phyloP scores from a whole-genome alignment of 2,329 filamentous ascomycete genomes.

The Fusarium agapanthi region DNA sequence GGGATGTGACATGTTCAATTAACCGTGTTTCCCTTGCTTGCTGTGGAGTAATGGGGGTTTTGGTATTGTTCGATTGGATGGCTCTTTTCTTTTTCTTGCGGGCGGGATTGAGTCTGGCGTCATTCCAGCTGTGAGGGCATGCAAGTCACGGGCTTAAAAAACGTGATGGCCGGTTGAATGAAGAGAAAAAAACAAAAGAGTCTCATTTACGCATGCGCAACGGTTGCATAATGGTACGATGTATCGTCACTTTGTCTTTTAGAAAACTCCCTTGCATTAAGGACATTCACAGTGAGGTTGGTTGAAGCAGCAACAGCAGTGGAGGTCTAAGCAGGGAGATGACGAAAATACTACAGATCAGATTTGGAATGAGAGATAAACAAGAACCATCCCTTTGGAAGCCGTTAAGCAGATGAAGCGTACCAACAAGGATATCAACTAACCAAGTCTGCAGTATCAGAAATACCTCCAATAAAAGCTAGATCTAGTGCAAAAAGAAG shows the following conservation, averaged over 20 bases:
- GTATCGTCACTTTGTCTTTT: background rate
- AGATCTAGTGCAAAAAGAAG: too few species aligned
- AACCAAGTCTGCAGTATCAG: too few species aligned
- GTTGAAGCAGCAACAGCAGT: background rate
- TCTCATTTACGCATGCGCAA: constrained; percentile 3
- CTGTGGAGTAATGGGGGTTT: background rate
- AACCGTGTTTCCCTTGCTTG: background rate
- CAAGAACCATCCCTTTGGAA: too few species aligned
- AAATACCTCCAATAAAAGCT: too few species aligned
- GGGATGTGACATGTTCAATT: constrained; percentile 5
- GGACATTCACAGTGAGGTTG: background rate
- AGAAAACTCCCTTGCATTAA: constrained; percentile 15
- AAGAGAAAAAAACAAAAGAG: background rate
- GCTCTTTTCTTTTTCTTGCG: background rate
- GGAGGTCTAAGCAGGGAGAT: constrained; percentile 18
- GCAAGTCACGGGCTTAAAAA: constrained; percentile 31
- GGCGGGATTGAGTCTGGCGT: background rate
- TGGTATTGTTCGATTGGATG: background rate
- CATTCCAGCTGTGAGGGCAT: constrained; percentile 21
- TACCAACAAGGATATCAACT: too few species aligned
- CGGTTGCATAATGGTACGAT: background rate
- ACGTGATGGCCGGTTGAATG: constrained; percentile 4
- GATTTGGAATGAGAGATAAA: background rate
- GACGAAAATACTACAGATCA: background rate
- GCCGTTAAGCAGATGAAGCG: too few species aligned